Evolutionary conservation across 345 rosid genomes (phyloP), one percentile per base, ranked within the genome.

Genomic region (Acer yangbiense): DNA sequence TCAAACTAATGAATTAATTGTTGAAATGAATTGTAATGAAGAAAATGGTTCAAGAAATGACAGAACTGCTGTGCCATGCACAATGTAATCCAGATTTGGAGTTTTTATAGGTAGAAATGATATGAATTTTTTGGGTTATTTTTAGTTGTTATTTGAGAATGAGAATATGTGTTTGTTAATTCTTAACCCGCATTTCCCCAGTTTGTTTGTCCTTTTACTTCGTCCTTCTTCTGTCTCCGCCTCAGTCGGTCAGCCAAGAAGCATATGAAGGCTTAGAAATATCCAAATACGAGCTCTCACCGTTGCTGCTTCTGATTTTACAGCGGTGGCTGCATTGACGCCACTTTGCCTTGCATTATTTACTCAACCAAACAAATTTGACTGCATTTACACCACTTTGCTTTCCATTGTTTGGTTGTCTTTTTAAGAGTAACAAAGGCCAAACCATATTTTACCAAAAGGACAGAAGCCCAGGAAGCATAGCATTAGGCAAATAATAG

Each of bases 201-300:
- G 48, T 68, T 88, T 90, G 80, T 83, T 83, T 52, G 62, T 52
- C 85, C 72, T 91, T 85, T 89, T 96, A 11, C 76, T 82, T 72
- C 91, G 97, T 64, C 78, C 78, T 35, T 0, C 39, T 32, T 82
- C 91, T 32, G 35, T 32, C 35, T 32, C 84, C 18, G 74, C 74
- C 65, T 91, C 94, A 35, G 44, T 80, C 52, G 97, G 92, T 93
- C 99, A 55, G 98, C 99, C 76, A 95, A 77, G 73, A 95, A 88
- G 80, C 88, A 90, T 85, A 90, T 27, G 88, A 79, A 77, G 89
- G 85, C 60, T 71, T 82, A n/a, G 83, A 46, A 71, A 68, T 13
- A 20, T 77, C 86, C 7, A 83, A 85, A 12, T 64, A 6, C 29
- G 79, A 67, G 83, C 62, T 65, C 13, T 87, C 91, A 76, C 52